Evolutionary conservation across 805 yeast species (phyloP).

Genomic region (Torulaspora franciscae): DNA sequence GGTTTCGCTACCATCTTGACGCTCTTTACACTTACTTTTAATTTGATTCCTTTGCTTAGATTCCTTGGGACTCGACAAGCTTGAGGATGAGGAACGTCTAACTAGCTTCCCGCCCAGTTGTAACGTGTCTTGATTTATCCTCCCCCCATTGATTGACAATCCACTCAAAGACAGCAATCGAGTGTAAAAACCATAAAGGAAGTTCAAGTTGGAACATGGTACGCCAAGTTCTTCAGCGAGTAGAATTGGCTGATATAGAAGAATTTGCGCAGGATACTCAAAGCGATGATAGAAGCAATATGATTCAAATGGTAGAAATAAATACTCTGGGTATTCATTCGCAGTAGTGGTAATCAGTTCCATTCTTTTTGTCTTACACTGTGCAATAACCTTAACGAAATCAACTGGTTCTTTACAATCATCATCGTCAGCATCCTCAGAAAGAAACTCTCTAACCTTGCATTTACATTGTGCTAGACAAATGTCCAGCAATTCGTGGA

Average conservation of each 20-base stretch:
- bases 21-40: not conserved
- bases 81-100: slow-evolving; percentile 5
- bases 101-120: slow-evolving; percentile 6
- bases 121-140: slow-evolving; percentile 15
- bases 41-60: not conserved
- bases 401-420: slow-evolving; percentile 10
- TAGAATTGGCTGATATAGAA: slow-evolving; percentile 28
- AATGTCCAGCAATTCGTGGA: slow-evolving; percentile 28
- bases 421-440: not conserved
- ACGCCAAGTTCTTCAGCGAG: slow-evolving; percentile 25
- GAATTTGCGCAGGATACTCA: slow-evolving; percentile 33
- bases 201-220: slow-evolving; percentile 26
- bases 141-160: slow-evolving; percentile 27
- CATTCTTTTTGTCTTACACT: slow-evolving; percentile 23
- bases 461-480: slow-evolving; percentile 25
- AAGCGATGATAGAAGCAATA: slow-evolving; percentile 35
- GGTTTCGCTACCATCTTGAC: not conserved
- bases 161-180: slow-evolving; percentile 30
- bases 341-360: slow-evolving; percentile 24
- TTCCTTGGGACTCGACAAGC: slow-evolving; percentile 1
- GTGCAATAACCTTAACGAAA: slow-evolving; percentile 20
- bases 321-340: slow-evolving; percentile 34
- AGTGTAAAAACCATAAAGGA: slow-evolving; percentile 31
- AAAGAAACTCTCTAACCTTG: slow-evolving; percentile 12
- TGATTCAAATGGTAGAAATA: slow-evolving; percentile 34